Conservation (phyloP, 495 filamentous ascomycete species). For the Parathielavia hyrcaniae region DNA sequence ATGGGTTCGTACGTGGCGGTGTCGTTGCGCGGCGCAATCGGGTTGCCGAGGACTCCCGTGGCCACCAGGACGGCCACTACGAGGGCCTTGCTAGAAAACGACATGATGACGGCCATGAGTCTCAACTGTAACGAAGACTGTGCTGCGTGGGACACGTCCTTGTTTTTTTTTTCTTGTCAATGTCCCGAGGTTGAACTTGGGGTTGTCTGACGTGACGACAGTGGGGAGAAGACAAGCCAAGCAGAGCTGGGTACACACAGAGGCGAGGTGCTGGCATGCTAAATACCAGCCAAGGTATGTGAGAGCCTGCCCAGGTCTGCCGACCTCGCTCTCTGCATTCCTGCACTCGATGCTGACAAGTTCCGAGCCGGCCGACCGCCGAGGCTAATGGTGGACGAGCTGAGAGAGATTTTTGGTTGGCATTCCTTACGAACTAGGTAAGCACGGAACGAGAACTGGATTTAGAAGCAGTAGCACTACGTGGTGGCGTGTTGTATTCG, state of each 20-base stretch:
- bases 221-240: not conserved
- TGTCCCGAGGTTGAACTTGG: not conserved
- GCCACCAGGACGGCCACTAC: conserved; percentile 13
- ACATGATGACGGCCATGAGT: conserved; percentile 5
- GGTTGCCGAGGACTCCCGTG: conserved; percentile 15
- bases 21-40: conserved; percentile 2
- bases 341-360: no score
- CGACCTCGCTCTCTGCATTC: not conserved
- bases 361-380: not conserved
- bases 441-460: conserved; percentile 9
- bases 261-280: conserved; percentile 2
- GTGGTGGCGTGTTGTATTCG: conserved; percentile 3
- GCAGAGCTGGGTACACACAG: not conserved
- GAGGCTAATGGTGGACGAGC: not conserved
- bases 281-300: no score
- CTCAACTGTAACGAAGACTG: no score
- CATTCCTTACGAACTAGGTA: conserved; percentile 8
- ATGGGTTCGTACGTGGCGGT: not conserved
- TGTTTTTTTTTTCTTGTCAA: not conserved
- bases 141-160: no score
- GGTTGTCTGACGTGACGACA: no score
- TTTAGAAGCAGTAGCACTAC: conserved; percentile 10
- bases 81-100: conserved; percentile 7
- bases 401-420: not conserved
- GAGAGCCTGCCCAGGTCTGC: no score